Percentiles rank a stretch among this genome's conserved stretches.
These are phyloP conservation scores for Solanum chacoense DNA, from an alignment of 305 asterid species.

Conservation along the genomic window DNA sequence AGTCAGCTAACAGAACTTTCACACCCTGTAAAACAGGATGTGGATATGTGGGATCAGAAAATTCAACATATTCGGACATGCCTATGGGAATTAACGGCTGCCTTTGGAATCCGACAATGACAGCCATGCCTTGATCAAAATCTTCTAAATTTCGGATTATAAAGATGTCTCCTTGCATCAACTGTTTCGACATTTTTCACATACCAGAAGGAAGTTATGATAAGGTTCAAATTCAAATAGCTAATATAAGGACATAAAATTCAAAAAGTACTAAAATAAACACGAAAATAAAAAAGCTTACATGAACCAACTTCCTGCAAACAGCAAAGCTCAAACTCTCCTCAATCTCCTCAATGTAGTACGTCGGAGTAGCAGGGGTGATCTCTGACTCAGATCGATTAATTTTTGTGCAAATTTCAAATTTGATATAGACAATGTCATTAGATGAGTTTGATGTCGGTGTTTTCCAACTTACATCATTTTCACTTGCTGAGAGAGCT, in stretches of 20 bases:
- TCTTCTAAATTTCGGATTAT: constrained; percentile 48
- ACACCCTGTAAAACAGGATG: constrained; percentile 56
- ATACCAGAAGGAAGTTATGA: background rate
- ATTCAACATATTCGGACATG: constrained; percentile 41
- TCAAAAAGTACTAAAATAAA: background rate
- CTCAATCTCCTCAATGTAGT: constrained; percentile 32
- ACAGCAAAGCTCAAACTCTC: constrained; percentile 74
- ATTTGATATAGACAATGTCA: constrained; percentile 37
- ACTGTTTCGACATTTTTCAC: constrained; percentile 30
- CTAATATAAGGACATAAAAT: background rate
- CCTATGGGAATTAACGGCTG: constrained; percentile 32
- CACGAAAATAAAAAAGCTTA: constrained; percentile 3
- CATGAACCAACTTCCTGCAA: constrained; percentile 61
- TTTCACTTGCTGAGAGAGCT: constrained; percentile 37
- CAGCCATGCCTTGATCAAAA: constrained; percentile 70
- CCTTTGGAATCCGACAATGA: constrained; percentile 57
- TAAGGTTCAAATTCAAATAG: background rate
- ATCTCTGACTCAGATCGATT: constrained; percentile 23
- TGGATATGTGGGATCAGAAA: constrained; percentile 38
- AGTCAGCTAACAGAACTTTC: constrained; percentile 66
- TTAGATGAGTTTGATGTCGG: constrained; percentile 50
- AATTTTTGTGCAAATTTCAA: constrained; percentile 49
- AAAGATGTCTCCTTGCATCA: constrained; percentile 97
- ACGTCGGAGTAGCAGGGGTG: constrained; percentile 22
- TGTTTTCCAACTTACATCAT: constrained; percentile 50